A percentile compares a stretch with the other conserved stretches of the same genome.
These are phyloP conservation scores for Penicillium atrosanguineum DNA, from an alignment of 495 filamentous ascomycete genomes.

Conservation along the genomic window DNA sequence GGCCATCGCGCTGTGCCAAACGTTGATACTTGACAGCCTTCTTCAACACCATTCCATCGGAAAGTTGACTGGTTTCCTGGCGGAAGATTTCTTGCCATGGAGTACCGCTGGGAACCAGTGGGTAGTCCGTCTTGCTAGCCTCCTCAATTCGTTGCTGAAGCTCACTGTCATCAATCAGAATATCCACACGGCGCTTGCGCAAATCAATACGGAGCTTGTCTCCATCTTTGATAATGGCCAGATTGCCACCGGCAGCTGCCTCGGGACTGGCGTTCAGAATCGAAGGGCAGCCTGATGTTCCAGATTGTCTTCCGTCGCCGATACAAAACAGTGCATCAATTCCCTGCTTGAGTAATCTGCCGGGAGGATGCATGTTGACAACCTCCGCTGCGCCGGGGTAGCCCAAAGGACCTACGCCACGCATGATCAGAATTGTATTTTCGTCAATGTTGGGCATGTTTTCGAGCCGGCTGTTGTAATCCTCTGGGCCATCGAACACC, in stretches of 20 bases:
- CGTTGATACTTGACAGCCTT: slow-evolving; percentile 52
- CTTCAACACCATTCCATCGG: slow-evolving; percentile 52
- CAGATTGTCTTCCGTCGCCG: slow-evolving; percentile 54
- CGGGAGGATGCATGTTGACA: slow-evolving; percentile 56
- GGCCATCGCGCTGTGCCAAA: slow-evolving; percentile 44
- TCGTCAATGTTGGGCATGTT: slow-evolving; percentile 45
- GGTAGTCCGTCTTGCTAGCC: slow-evolving; percentile 28
- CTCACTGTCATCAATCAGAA: slow-evolving; percentile 57
- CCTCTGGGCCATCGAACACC: slow-evolving; percentile 55
- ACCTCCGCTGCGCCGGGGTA: slow-evolving; percentile 57
- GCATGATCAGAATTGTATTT: slow-evolving; percentile 52
- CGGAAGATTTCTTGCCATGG: slow-evolving; percentile 55
- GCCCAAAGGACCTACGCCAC: slow-evolving; percentile 51
- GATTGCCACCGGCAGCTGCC: slow-evolving; percentile 58
- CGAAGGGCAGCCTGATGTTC: slow-evolving; percentile 54
- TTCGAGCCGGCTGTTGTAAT: slow-evolving; percentile 49
- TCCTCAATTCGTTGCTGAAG: slow-evolving; percentile 61
- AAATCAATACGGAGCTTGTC: slow-evolving; percentile 57
- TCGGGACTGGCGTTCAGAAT: slow-evolving; percentile 58
- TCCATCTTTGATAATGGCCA: slow-evolving; percentile 52
- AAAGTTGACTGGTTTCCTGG: slow-evolving; percentile 48
- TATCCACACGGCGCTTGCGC: slow-evolving; percentile 50
- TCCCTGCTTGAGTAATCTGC: slow-evolving; percentile 43
- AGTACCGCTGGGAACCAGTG: slow-evolving; percentile 25
- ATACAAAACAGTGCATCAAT: slow-evolving; percentile 53